Conservation (phyloP, 371 early-diverging fungal species). For the Batkoa obscura region DNA sequence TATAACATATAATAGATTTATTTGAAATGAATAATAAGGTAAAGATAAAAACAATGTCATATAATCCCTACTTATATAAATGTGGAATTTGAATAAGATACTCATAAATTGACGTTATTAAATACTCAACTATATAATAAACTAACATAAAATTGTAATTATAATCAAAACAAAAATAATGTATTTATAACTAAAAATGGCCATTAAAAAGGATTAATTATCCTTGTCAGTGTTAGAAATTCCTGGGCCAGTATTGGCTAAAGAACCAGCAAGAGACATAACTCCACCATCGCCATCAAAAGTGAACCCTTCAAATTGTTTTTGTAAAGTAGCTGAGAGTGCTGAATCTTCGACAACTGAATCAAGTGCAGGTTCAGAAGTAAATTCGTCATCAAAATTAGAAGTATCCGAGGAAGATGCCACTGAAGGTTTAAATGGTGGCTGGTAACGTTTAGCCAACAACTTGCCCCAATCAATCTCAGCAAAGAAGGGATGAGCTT, state of each 20-base stretch:
- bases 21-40: too few relatives aligned
- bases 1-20: too few relatives aligned
- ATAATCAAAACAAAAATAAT: too few relatives aligned
- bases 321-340: conserved; percentile 74
- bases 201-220: too few relatives aligned
- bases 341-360: conserved; percentile 62
- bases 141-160: too few relatives aligned
- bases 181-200: too few relatives aligned
- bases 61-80: too few relatives aligned
- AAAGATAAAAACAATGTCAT: too few relatives aligned
- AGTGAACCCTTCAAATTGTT: conserved; percentile 90
- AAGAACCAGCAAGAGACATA: conserved; percentile 1
- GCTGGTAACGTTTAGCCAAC: conserved; percentile 65
- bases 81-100: too few relatives aligned
- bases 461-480: conserved; percentile 81
- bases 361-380: conserved; percentile 67
- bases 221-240: not conserved
- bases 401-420: conserved; percentile 52
- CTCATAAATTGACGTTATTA: too few relatives aligned
- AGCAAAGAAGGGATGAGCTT: conserved; percentile 78
- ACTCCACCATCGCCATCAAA: conserved; percentile 38
- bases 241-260: not conserved
- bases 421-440: conserved; percentile 88
- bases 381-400: conserved; percentile 68
- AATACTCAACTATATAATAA: too few relatives aligned